Evolutionary conservation across 257 asterid genomes (phyloP).

Genomic region (Nicotiana noctiflora): DNA sequence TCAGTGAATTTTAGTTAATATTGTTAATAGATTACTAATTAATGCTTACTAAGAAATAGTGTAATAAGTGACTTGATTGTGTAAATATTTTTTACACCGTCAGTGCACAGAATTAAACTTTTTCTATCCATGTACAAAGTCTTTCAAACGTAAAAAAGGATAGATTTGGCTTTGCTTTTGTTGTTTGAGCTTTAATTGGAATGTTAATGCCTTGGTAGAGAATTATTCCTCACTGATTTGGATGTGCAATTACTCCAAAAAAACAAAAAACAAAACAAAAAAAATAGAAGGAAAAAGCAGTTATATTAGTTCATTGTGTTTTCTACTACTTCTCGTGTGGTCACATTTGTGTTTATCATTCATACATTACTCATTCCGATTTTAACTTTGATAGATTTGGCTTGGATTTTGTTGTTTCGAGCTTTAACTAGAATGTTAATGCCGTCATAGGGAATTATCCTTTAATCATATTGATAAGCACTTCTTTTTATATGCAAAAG

Average conservation of each 20-base stretch:
- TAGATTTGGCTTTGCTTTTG: background rate
- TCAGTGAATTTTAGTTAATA: background rate
- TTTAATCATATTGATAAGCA: background rate
- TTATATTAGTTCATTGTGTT: background rate
- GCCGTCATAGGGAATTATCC: background rate
- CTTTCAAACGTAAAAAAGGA: background rate
- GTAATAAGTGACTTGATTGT: background rate
- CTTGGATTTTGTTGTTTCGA: constrained; percentile 1
- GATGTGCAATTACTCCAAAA: too few species aligned
- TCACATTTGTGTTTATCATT: background rate
- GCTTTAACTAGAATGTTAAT: background rate
- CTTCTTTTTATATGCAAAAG: background rate
- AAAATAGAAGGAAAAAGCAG: too few species aligned
- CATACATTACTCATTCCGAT: background rate
- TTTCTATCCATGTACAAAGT: background rate
- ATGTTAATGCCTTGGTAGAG: background rate
- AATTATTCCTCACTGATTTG: background rate
- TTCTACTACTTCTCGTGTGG: background rate
- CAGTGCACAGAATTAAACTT: background rate
- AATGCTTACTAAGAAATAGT: too few species aligned
- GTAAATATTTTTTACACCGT: background rate
- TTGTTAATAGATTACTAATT: too few species aligned
- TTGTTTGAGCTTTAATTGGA: background rate
- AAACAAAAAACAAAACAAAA: too few species aligned
- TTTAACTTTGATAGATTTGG: background rate